Base-by-base conservation (phyloP, 2,329 filamentous ascomycete species). In the Fonsecaea multimorphosa region DNA sequence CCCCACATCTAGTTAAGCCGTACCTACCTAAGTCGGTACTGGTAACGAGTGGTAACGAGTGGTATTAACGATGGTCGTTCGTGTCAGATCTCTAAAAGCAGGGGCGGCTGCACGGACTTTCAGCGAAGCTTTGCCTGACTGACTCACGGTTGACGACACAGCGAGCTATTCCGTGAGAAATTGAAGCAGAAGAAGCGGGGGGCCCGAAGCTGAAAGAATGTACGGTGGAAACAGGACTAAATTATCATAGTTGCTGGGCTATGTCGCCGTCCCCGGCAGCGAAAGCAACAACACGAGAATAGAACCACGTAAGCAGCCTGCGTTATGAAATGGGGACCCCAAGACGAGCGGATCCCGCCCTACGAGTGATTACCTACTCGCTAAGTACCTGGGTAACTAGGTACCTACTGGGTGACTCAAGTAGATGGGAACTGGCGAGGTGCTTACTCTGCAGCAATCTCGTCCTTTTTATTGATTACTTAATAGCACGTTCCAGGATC, bases 221-320 rank as follows among this genome's bases (percentile, higher is more conserved):
- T 22, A 46, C n/a, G n/a, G n/a, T 22, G 40, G 3, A 38, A 16
- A 38, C 12, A 38, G 12, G 36, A 46, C 2, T 22, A 46, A 3
- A 22, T 12, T n/a, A 46, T 9, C n/a, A n/a, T n/a, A n/a, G 6
- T n/a, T 46, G 19, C 22, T 46, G 11, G 7, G 19, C 7, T 12
- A 6, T 46, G n/a, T 46, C 40, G n/a, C 19, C 7, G 34, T n/a
- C n/a, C 12, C n/a, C 3, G 8, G 40, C 40, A 11, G 8, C 7
- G 1, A 11, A 9, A 22, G n/a, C 36, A 38, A 14, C 2, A 16
- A n/a, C n/a, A n/a, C n/a, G n/a, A n/a, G n/a, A n/a, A 40, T 16
- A 40, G 22, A 38, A 57, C 40, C 19, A 57, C 54, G 32, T 57
- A 57, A 57, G 54, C 54, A 19, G 54, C 1, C 16, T 40, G 54